A percentile compares a stretch with the other conserved stretches of the same genome.
Conservation (phyloP, 805 yeast genomes). For the Starmerella floris region DNA sequence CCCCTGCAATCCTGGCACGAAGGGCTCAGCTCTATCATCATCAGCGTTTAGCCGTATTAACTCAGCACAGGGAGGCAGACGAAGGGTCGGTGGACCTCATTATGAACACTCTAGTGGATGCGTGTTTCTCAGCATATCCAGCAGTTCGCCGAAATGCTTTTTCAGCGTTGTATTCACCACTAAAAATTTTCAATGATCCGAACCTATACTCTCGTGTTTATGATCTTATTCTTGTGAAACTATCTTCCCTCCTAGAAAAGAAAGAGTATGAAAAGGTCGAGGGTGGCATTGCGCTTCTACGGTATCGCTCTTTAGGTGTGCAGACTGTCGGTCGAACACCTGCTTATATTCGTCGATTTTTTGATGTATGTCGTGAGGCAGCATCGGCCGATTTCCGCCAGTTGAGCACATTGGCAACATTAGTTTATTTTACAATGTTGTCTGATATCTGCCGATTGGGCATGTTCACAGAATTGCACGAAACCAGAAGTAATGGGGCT, state of each 20-base stretch:
- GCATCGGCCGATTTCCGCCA: slow-evolving; percentile 9
- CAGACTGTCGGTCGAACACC: slow-evolving; percentile 10
- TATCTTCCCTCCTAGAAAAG: slow-evolving; percentile 37
- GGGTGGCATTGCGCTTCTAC: slow-evolving; percentile 49
- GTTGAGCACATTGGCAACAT: slow-evolving; percentile 7
- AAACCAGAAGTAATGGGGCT: background rate
- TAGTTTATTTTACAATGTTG: background rate
- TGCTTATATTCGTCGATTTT: background rate
- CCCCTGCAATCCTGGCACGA: slow-evolving; percentile 66
- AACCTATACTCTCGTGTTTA: slow-evolving; percentile 48
- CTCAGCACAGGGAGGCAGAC: slow-evolving; percentile 50
- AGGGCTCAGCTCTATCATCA: slow-evolving; percentile 62
- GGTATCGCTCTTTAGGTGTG: slow-evolving; percentile 38
- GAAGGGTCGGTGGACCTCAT: slow-evolving; percentile 31
- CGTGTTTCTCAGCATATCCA: slow-evolving; percentile 52
- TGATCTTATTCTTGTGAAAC: slow-evolving; percentile 35
- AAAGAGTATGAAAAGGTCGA: slow-evolving; percentile 45
- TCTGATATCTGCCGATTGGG: slow-evolving; percentile 35
- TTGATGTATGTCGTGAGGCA: slow-evolving; percentile 3
- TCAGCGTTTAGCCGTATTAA: slow-evolving; percentile 54
- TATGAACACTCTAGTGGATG: slow-evolving; percentile 47
- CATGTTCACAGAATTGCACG: no score
- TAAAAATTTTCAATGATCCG: slow-evolving; percentile 31
- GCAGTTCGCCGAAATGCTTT: slow-evolving; percentile 62
- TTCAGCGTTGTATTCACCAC: slow-evolving; percentile 47